Base-by-base conservation (phyloP, 2,329 filamentous ascomycete species). In the Talaromyces islandicus region DNA sequence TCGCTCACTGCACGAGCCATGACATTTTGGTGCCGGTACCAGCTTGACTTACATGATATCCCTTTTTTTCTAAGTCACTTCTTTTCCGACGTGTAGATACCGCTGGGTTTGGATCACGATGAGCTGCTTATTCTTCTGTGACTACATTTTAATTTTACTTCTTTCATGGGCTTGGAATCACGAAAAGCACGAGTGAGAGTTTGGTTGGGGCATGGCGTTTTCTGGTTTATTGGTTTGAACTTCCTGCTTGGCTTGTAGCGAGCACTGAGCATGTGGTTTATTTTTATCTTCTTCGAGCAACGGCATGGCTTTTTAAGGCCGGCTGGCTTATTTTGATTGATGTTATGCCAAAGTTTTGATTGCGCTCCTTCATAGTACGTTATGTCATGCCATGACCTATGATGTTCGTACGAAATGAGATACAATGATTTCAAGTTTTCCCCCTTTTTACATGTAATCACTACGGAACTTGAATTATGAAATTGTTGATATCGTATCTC, bases 41-140 rank as follows among this genome's bases (percentile, higher is more conserved):
- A 11, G 30, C 57, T 24, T 55, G 48, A 41, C 54, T 32, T 60
- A 30, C 50, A 30, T 60, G 19, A 46, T 46, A 24, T 58, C 59
- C 54, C 46, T n/a, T 50, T 52, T 43, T 57, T 52, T 43, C 54
- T 43, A 55, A 56, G 38, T 57, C 35, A 46, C 46, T 53, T 43
- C 54, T 60, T 52, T 54, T 38, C 35, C 19, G 43, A 54, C 41
- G 25, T 60, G 58, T 60, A 60, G 59, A 58, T 60, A 58, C 50
- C 30, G 27, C 25, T 52, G 48, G 48, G 27, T 29, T 51, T 29
- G 21, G 14, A 27, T 11, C 14, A 52, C 11, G 24, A 52, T 25
- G 24, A 29, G 17, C 14, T 27, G 24, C 10, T 27, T 52, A 52
- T 52, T 52, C 21, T 52, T 52, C 48, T 52, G 48, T 19, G 25